These are phyloP conservation scores for Xylaria multiplex DNA, from an alignment of 2,329 filamentous ascomycete species.

Conservation along the genomic window DNA sequence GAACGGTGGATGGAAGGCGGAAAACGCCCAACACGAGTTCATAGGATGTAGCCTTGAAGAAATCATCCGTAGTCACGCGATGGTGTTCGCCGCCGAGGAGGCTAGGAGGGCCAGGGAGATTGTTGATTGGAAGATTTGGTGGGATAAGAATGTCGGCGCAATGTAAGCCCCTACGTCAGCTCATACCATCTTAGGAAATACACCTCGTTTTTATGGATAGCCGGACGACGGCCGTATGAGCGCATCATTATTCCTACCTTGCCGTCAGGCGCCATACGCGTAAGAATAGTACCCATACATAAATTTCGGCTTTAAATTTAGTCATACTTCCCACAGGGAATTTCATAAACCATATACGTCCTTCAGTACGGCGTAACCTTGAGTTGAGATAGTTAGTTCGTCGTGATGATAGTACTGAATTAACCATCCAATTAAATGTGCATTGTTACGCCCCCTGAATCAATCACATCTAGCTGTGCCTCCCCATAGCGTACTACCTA, in stretches of 20 bases:
- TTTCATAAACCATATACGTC: not conserved
- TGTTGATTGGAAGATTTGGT: slow-evolving; percentile 81
- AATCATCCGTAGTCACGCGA: slow-evolving; percentile 85
- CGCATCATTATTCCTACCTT: not conserved
- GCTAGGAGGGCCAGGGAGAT: slow-evolving; percentile 76
- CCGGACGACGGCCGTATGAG: too few species aligned
- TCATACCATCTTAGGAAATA: not conserved
- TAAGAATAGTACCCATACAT: not conserved
- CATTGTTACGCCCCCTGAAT: not conserved
- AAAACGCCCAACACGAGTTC: slow-evolving; percentile 76
- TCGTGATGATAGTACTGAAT: not conserved
- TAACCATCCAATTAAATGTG: slow-evolving; percentile 6
- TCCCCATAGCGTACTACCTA: too few species aligned
- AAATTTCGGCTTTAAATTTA: too few species aligned
- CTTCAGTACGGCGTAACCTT: not conserved
- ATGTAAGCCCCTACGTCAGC: slow-evolving; percentile 6
- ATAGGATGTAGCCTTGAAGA: slow-evolving; percentile 89
- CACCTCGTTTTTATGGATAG: not conserved
- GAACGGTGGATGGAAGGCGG: slow-evolving; percentile 71
- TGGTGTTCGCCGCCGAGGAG: slow-evolving; percentile 95
- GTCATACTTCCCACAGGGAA: too few species aligned
- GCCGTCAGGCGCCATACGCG: not conserved
- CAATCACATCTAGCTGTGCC: too few species aligned
- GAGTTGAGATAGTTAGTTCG: not conserved
- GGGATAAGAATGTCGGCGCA: slow-evolving; percentile 63